Evolutionary conservation across 257 asterid genomes (phyloP).

Genomic region (Nicotiana tabacum): DNA sequence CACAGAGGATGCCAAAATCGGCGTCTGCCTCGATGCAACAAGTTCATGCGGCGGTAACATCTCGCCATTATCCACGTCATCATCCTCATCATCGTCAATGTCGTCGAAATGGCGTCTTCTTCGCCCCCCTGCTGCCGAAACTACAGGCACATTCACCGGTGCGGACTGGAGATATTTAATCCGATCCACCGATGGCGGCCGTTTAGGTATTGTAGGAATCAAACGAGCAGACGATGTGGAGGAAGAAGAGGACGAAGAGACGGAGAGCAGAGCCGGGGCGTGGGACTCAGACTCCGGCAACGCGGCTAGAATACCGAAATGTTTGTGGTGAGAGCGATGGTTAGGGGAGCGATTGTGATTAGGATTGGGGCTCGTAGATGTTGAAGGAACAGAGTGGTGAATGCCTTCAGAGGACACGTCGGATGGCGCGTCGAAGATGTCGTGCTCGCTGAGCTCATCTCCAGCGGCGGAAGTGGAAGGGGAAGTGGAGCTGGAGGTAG

Average conservation of each 20-base stretch:
- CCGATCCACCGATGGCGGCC: slow-evolving; percentile 31
- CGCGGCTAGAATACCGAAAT: slow-evolving; percentile 57
- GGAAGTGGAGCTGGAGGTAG: slow-evolving; percentile 18
- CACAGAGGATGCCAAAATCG: slow-evolving; percentile 53
- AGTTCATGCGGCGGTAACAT: slow-evolving; percentile 66
- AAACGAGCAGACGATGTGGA: slow-evolving; percentile 33
- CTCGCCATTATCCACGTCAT: slow-evolving; percentile 15
- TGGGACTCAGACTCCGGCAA: slow-evolving; percentile 32
- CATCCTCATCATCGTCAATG: slow-evolving; percentile 34
- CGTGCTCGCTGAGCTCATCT: slow-evolving; percentile 56
- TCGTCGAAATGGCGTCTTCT: slow-evolving; percentile 34
- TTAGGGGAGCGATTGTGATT: neutral
- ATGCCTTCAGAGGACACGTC: slow-evolving; percentile 28
- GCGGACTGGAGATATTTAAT: slow-evolving; percentile 43
- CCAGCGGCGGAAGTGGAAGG: slow-evolving; percentile 23
- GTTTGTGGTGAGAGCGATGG: slow-evolving; percentile 12
- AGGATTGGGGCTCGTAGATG: slow-evolving; percentile 12
- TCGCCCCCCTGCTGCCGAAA: slow-evolving; percentile 35
- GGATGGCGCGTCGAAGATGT: slow-evolving; percentile 42
- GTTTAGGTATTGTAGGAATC: slow-evolving; percentile 40
- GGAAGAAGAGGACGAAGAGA: slow-evolving; percentile 23
- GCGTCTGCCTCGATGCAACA: slow-evolving; percentile 44
- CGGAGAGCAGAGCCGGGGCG: slow-evolving; percentile 1
- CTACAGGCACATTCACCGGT: slow-evolving; percentile 60
- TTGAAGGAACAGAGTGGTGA: slow-evolving; percentile 22